phyloP scores from a whole-genome alignment of 2,329 filamentous ascomycete species.

The Penicillium sp. region DNA sequence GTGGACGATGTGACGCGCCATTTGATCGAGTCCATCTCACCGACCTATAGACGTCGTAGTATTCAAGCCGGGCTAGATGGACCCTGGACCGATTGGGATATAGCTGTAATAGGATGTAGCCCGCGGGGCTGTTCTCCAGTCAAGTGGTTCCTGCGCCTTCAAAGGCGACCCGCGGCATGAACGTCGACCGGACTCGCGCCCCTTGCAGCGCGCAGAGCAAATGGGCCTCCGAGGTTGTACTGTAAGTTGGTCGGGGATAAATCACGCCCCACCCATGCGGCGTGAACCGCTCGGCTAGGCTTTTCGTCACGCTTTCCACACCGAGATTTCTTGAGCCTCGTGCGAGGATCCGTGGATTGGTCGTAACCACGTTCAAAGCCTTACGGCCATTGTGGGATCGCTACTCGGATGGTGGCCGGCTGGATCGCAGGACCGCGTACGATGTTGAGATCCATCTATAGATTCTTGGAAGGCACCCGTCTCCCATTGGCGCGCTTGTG shows the following conservation, averaged over 20 bases:
- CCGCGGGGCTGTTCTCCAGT: too few species aligned
- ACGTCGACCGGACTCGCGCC: too few species aligned
- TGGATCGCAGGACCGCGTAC: too few species aligned
- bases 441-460: background rate
- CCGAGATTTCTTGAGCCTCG: slow-evolving; percentile 4
- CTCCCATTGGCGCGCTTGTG: background rate
- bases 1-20: too few species aligned
- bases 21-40: too few species aligned
- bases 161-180: slow-evolving; percentile 16
- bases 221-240: slow-evolving; percentile 5
- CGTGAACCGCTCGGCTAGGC: slow-evolving; percentile 11
- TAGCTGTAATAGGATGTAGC: too few species aligned
- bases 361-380: too few species aligned
- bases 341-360: background rate
- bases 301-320: slow-evolving; percentile 3
- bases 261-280: slow-evolving; percentile 12
- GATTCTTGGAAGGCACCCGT: background rate
- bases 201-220: slow-evolving; percentile 16
- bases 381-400: too few species aligned
- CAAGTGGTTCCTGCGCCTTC: slow-evolving; percentile 4
- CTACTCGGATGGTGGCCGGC: too few species aligned
- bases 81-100: too few species aligned
- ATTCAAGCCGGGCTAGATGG: too few species aligned
- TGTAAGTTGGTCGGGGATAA: slow-evolving; percentile 16
- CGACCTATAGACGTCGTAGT: too few species aligned